A percentile compares a stretch with the other conserved stretches of the same genome.
Conservation (phyloP, 2,329 filamentous ascomycete species). For the Diaporthe amygdali region DNA sequence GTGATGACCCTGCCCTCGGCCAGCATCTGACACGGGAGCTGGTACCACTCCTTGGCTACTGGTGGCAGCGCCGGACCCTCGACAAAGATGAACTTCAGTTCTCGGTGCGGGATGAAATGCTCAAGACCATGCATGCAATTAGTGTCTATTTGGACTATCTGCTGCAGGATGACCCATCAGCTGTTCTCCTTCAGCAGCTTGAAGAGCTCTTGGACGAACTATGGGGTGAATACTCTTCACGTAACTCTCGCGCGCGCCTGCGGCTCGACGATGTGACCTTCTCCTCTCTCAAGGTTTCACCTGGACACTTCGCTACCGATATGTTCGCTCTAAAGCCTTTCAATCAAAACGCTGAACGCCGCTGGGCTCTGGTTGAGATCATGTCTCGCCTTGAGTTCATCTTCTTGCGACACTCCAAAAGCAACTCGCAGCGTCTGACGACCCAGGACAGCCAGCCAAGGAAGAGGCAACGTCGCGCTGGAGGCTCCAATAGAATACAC, state of each 20-base stretch:
- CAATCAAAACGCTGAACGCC: conserved; percentile 59
- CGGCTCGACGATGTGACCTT: conserved; percentile 80
- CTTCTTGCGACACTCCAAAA: conserved; percentile 38
- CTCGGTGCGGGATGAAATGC: conserved; percentile 76
- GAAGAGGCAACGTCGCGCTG: conserved; percentile 54
- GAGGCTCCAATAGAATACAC: conserved; percentile 50
- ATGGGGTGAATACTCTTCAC: conserved; percentile 78
- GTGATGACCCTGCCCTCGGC: conserved; percentile 71
- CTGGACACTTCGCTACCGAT: conserved; percentile 51
- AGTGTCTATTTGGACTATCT: conserved; percentile 68
- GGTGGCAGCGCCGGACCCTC: conserved; percentile 77
- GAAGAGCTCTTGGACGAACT: conserved; percentile 73
- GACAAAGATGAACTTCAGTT: conserved; percentile 66
- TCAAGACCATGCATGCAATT: conserved; percentile 72
- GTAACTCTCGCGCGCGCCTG: conserved; percentile 73
- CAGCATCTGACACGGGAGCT: conserved; percentile 64
- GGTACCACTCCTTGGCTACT: conserved; percentile 72
- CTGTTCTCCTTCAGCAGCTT: conserved; percentile 51
- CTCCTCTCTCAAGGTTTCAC: conserved; percentile 46
- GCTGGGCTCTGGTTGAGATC: conserved; percentile 65
- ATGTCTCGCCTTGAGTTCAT: conserved; percentile 63
- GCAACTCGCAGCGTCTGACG: conserved; percentile 30
- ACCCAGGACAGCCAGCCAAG: conserved; percentile 53
- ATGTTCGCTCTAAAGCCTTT: conserved; percentile 60
- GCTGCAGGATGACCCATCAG: conserved; percentile 46